phyloP scores from a whole-genome alignment of 139 green algal species.

The Chlorella sp. region DNA sequence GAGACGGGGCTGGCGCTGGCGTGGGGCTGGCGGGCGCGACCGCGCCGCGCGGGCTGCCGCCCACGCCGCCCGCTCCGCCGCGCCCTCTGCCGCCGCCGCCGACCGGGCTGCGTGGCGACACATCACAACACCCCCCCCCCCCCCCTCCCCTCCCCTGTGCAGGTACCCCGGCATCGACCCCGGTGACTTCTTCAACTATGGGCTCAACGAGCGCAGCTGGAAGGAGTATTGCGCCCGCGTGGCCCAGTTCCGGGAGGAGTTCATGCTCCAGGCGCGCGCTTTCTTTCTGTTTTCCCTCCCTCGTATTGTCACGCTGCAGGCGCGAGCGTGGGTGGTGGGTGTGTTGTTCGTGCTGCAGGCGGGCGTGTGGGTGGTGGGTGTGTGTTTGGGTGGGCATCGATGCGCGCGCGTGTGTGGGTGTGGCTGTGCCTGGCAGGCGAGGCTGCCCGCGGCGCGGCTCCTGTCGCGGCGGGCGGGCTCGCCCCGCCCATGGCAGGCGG shows the following conservation, averaged over 20 bases:
- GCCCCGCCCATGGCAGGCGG: too few relatives aligned
- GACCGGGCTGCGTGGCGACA: not conserved
- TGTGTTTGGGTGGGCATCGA: not conserved
- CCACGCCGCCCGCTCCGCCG: not conserved
- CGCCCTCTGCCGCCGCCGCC: not conserved
- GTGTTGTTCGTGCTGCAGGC: not conserved
- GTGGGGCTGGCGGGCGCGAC: not conserved
- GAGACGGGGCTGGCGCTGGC: not conserved
- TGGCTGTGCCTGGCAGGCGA: not conserved
- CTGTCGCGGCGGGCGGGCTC: not conserved
- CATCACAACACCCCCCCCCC: not conserved
- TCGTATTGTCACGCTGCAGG: constrained; percentile 44
- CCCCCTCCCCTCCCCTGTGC: not conserved
- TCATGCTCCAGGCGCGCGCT: constrained; percentile 47
- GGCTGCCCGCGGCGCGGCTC: not conserved
- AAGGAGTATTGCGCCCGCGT: constrained; percentile 70
- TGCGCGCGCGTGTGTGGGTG: too few relatives aligned
- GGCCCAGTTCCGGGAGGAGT: constrained; percentile 55
- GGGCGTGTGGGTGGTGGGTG: not conserved
- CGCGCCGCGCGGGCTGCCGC: not conserved
- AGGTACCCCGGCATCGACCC: constrained; percentile 63
- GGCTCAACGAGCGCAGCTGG: constrained; percentile 68
- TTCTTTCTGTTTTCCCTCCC: not conserved
- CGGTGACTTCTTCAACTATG: constrained; percentile 92
- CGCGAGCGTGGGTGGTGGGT: not conserved